Conservation (phyloP, 495 filamentous ascomycete species). For the Hypoxylon intermedium region DNA sequence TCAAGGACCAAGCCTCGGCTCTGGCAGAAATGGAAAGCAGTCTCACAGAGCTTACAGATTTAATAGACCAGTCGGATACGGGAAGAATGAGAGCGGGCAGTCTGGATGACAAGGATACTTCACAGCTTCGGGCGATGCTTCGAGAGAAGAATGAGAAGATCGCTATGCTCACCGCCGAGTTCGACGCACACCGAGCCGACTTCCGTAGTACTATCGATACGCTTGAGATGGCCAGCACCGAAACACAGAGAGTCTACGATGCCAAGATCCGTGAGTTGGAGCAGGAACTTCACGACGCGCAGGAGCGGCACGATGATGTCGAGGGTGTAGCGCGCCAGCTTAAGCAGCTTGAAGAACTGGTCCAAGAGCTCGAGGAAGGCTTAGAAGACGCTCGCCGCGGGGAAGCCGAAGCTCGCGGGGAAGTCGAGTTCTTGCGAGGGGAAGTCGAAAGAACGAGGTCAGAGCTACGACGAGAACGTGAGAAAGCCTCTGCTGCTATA, state of each 20-base stretch:
- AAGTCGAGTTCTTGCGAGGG: constrained; percentile 94
- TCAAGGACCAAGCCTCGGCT: constrained; percentile 82
- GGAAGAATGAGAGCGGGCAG: constrained; percentile 54
- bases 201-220: constrained; percentile 97
- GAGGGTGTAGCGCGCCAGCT: constrained; percentile 88
- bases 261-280: constrained; percentile 88
- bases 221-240: constrained; percentile 91
- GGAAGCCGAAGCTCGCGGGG: constrained; percentile 95
- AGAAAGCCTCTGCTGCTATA: constrained; percentile 75
- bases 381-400: constrained; percentile 93
- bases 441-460: constrained; percentile 94
- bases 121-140: constrained; percentile 79
- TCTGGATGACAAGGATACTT: constrained; percentile 78
- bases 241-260: constrained; percentile 98
- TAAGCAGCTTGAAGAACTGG: constrained; percentile 93
- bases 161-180: constrained; percentile 86
- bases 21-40: constrained; percentile 86
- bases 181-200: constrained; percentile 93
- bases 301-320: constrained; percentile 85
- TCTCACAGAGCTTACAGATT: constrained; percentile 73
- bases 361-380: constrained; percentile 95
- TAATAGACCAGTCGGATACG: constrained; percentile 63
- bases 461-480: constrained; percentile 87
- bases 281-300: constrained; percentile 80
- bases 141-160: constrained; percentile 98